Evolutionary conservation across 495 filamentous ascomycete species (phyloP).

Genomic region (Evansstolkia leycettana): DNA sequence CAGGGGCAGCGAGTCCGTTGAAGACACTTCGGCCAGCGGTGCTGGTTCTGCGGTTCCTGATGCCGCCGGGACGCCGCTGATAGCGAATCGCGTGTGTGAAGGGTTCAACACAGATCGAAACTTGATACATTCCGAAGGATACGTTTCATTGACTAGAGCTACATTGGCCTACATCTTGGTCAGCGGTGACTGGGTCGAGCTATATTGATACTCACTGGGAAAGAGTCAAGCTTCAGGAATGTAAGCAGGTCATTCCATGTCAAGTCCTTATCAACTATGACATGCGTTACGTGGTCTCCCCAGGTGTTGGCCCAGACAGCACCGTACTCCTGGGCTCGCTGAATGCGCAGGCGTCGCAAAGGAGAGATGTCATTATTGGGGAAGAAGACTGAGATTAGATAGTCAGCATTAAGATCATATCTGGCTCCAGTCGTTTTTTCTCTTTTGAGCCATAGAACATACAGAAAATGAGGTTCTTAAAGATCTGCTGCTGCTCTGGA

Average conservation of each 20-base stretch:
- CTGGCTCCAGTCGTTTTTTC: no score
- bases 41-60: conserved; percentile 2
- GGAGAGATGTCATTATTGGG: conserved; percentile 64
- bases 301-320: conserved; percentile 50
- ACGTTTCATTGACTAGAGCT: conserved; percentile 61
- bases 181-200: conserved; percentile 2
- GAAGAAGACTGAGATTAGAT: conserved; percentile 47
- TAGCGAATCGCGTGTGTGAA: conserved; percentile 44
- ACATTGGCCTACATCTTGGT: no score
- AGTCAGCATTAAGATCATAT: conserved; percentile 1
- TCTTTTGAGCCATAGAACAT: no score
- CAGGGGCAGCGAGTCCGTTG: conserved; percentile 11
- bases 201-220: conserved; percentile 37
- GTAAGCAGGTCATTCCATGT: conserved; percentile 52
- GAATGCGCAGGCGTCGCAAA: conserved; percentile 55
- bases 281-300: conserved; percentile 47
- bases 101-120: conserved; percentile 46
- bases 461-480: conserved; percentile 55
- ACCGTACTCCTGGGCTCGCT: conserved; percentile 64
- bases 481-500: conserved; percentile 50
- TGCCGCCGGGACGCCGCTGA: conserved; percentile 27
- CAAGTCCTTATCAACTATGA: conserved; percentile 66
- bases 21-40: not conserved
- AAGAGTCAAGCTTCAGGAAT: conserved; percentile 36
- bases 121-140: conserved; percentile 66